These are phyloP conservation scores for Epichloe scottii DNA, from an alignment of 2,329 filamentous ascomycete species.

Conservation along the genomic window DNA sequence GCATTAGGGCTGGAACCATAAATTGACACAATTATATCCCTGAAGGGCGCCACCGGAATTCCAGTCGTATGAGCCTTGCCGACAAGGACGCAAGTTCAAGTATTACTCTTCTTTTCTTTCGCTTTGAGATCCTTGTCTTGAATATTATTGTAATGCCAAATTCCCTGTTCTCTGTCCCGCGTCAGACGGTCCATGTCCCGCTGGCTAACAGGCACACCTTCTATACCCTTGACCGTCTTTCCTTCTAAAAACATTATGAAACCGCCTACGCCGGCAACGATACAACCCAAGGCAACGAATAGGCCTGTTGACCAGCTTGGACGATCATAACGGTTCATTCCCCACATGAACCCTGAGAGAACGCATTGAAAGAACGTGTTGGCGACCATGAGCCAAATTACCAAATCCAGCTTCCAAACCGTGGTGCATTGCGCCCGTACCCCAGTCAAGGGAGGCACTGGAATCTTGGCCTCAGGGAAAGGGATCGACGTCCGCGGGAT, in stretches of 20 bases:
- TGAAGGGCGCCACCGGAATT: no score
- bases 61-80: neutral
- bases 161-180: slow-evolving; percentile 39
- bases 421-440: slow-evolving; percentile 53
- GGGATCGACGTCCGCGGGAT: slow-evolving; percentile 34
- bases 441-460: slow-evolving; percentile 59
- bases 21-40: no score
- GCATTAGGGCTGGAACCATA: no score
- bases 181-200: slow-evolving; percentile 38
- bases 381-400: slow-evolving; percentile 65
- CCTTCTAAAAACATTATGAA: slow-evolving; percentile 60
- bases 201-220: slow-evolving; percentile 54
- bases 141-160: slow-evolving; percentile 39
- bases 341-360: slow-evolving; percentile 75
- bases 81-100: neutral
- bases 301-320: slow-evolving; percentile 70
- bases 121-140: slow-evolving; percentile 21
- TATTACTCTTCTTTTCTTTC: slow-evolving; percentile 3
- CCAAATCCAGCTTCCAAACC: slow-evolving; percentile 66
- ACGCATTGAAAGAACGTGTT: slow-evolving; percentile 69
- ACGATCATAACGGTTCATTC: slow-evolving; percentile 57
- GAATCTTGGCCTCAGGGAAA: slow-evolving; percentile 48
- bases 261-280: slow-evolving; percentile 56
- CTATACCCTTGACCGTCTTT: slow-evolving; percentile 56
- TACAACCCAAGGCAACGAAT: slow-evolving; percentile 63